Conservation (phyloP, 148 eudicot species). For the Rhododendron henanense region DNA sequence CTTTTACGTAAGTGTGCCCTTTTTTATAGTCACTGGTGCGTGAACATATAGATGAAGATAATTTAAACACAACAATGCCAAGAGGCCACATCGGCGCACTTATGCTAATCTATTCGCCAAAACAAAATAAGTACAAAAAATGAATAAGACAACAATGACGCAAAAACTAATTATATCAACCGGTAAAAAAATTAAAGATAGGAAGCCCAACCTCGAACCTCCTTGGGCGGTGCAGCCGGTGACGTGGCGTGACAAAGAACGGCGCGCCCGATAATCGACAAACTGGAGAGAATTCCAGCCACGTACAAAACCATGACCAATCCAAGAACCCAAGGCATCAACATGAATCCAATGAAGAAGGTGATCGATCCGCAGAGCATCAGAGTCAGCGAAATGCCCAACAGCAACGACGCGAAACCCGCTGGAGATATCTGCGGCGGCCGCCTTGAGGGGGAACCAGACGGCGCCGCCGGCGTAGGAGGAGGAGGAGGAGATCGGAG, state of each 20-base stretch:
- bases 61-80: too few species aligned
- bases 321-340: conserved; percentile 94
- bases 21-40: not conserved
- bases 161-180: not conserved
- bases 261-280: conserved; percentile 63
- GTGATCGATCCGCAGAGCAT: conserved; percentile 96
- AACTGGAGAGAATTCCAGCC: conserved; percentile 63
- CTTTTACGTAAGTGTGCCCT: too few species aligned
- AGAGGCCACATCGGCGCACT: too few species aligned
- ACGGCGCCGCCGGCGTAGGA: conserved; percentile 22
- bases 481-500: conserved; percentile 61
- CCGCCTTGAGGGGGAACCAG: conserved; percentile 9
- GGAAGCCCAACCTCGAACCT: conserved; percentile 44
- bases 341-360: conserved; percentile 74
- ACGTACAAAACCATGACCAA: conserved; percentile 72
- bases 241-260: conserved; percentile 36
- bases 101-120: too few species aligned
- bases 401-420: conserved; percentile 80
- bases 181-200: not conserved
- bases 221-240: conserved; percentile 41
- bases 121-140: too few species aligned
- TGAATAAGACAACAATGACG: not conserved
- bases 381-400: conserved; percentile 79
- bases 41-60: not conserved
- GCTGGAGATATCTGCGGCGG: conserved; percentile 63